Evolutionary conservation across 108 stramenopile species (phyloP).

Genomic region (Nannochloropsis gaditana): DNA sequence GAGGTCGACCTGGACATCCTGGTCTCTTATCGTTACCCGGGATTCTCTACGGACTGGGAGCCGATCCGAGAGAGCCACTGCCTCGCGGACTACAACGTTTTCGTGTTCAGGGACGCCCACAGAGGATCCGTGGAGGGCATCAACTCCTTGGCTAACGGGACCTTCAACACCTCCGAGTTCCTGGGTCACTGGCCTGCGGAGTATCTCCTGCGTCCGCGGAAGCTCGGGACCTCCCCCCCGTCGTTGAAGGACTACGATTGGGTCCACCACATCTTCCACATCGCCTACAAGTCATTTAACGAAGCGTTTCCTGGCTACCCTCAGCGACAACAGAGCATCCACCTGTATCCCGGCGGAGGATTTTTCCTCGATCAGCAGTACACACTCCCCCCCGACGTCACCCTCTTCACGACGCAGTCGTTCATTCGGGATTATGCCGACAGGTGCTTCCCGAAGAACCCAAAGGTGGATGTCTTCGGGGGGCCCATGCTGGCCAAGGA

Average conservation of each 20-base stretch:
- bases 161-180: neutral
- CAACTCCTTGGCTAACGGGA: neutral
- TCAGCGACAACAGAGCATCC: conserved; percentile 11
- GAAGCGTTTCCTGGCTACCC: neutral
- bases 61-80: conserved; percentile 3
- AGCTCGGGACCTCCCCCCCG: neutral
- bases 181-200: conserved; percentile 10
- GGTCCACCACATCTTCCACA: neutral
- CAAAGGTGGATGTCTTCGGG: neutral
- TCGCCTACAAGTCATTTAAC: neutral
- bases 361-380: neutral
- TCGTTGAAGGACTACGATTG: conserved; percentile 12
- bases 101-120: neutral
- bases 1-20: conserved; percentile 11
- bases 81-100: conserved; percentile 4
- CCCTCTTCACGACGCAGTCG: conserved; percentile 10
- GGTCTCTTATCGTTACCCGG: neutral
- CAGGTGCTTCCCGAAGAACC: neutral
- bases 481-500: conserved; percentile 2
- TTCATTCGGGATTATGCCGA: neutral
- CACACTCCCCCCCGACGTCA: neutral
- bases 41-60: neutral
- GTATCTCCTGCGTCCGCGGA: neutral
- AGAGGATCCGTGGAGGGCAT: conserved; percentile 11
- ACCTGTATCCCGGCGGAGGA: neutral